Evolutionary conservation across 805 yeast species (phyloP).

Genomic region (Metschnikowia lachancei): DNA sequence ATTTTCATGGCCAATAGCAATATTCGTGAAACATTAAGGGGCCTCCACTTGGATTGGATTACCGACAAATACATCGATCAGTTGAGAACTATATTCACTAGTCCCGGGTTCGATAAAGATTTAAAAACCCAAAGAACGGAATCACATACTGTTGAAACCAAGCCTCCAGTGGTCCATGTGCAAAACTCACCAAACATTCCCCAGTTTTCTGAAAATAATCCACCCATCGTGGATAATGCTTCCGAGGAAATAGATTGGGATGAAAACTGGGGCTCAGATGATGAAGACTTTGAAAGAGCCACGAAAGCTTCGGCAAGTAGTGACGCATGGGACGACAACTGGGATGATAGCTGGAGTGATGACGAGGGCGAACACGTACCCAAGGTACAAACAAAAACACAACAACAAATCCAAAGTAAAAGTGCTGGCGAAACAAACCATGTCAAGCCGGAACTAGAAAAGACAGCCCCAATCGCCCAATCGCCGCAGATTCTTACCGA

Average conservation of each 20-base stretch:
- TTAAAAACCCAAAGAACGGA: conserved; percentile 11
- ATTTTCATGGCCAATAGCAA: conserved; percentile 17
- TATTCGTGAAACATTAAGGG: conserved; percentile 26
- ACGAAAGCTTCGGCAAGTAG: conserved; percentile 7
- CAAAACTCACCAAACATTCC: neutral
- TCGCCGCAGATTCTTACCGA: neutral
- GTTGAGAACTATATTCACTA: conserved; percentile 24
- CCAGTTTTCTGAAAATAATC: neutral
- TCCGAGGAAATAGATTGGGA: conserved; percentile 18
- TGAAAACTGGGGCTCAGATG: conserved; percentile 19
- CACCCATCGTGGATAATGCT: neutral
- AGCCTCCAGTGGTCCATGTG: neutral
- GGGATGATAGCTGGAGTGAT: conserved; percentile 20
- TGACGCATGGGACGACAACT: conserved; percentile 16
- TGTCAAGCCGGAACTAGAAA: neutral
- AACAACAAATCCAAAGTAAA: neutral
- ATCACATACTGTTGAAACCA: conserved; percentile 17
- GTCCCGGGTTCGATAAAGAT: conserved; percentile 7
- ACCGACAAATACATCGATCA: conserved; percentile 32
- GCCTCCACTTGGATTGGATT: conserved; percentile 32
- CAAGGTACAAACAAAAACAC: neutral
- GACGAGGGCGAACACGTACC: conserved; percentile 8
- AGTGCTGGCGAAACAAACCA: neutral
- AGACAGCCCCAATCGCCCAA: neutral
- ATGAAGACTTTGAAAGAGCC: conserved; percentile 6